Evolutionary conservation across 139 green algal species (phyloP).

Genomic region (Zygnema cylindricum): DNA sequence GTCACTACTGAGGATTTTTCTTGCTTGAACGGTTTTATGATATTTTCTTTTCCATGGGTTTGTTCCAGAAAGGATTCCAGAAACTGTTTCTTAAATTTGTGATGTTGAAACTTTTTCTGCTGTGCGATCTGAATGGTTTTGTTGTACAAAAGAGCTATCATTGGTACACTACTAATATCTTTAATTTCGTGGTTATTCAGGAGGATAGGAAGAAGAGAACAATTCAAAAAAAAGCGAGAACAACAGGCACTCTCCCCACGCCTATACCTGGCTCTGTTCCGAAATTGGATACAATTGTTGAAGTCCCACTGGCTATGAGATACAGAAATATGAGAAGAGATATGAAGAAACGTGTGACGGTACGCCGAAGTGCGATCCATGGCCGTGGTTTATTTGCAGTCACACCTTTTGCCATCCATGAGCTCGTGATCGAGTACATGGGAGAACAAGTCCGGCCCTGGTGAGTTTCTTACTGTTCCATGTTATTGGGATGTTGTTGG

Average conservation of each 20-base stretch:
- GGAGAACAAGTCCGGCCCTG: slow-evolving; percentile 39
- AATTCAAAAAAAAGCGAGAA: neutral
- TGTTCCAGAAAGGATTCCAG: no score
- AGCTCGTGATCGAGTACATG: slow-evolving; percentile 51
- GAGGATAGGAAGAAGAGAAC: slow-evolving; percentile 4
- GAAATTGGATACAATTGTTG: slow-evolving; percentile 23
- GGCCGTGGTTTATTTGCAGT: slow-evolving; percentile 40
- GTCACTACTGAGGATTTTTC: no score
- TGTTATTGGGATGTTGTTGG: neutral
- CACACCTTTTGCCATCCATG: neutral
- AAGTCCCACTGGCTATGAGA: slow-evolving; percentile 35
- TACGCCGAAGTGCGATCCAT: slow-evolving; percentile 33
- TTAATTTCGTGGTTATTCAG: neutral
- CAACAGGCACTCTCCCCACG: neutral
- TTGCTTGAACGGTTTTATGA: no score
- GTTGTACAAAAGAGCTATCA: neutral
- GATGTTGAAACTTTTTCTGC: no score
- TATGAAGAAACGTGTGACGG: slow-evolving; percentile 1
- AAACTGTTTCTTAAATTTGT: no score
- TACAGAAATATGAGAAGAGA: slow-evolving; percentile 33
- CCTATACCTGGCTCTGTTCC: neutral
- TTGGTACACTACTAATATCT: neutral
- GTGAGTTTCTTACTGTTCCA: slow-evolving; percentile 32
- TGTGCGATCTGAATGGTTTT: no score
- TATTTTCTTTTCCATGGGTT: no score